Evolutionary conservation across 2,329 filamentous ascomycete species (phyloP).

Genomic region (Trichophyton mentagrophytes): DNA sequence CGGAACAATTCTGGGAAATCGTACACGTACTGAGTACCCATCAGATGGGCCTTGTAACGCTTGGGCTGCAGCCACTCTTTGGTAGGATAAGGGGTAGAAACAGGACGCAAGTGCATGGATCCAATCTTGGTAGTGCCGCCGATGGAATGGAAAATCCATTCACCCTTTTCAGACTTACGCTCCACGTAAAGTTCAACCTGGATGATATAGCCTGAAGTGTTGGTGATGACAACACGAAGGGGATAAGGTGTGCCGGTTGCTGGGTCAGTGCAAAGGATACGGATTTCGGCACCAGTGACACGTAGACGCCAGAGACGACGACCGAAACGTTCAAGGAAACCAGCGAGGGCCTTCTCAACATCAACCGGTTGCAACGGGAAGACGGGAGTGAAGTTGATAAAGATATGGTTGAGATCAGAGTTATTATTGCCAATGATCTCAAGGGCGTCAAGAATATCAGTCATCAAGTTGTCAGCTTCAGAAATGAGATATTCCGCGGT

Average conservation of each 20-base stretch:
- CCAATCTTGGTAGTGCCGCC: constrained; percentile 91
- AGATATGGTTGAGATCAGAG: constrained; percentile 98
- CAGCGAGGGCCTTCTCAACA: constrained; percentile 83
- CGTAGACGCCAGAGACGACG: constrained; percentile 90
- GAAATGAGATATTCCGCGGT: constrained; percentile 98
- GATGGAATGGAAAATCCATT: constrained; percentile 98
- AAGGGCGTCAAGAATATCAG: constrained; percentile 90
- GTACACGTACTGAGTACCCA: constrained; percentile 99
- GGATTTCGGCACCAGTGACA: constrained; percentile 93
- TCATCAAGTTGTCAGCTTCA: constrained; percentile 91
- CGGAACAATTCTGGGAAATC: constrained; percentile 99
- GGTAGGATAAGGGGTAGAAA: constrained; percentile 85
- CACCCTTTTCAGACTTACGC: constrained; percentile 93
- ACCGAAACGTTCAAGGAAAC: constrained; percentile 93
- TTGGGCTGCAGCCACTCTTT: constrained; percentile 99
- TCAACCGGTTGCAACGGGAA: constrained; percentile 84
- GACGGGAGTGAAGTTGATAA: constrained; percentile 97
- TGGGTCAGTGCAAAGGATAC: constrained; percentile 92
- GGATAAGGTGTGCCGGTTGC: constrained; percentile 73
- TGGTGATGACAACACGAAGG: constrained; percentile 90
- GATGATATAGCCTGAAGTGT: constrained; percentile 95
- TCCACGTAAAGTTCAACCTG: constrained; percentile 96
- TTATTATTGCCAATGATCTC: constrained; percentile 99
- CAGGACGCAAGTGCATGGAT: constrained; percentile 82
- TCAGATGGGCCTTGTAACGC: constrained; percentile 97